Evolutionary conservation across 1,284 basidiomycete species (phyloP).

Genomic region (Ganoderma boninense): DNA sequence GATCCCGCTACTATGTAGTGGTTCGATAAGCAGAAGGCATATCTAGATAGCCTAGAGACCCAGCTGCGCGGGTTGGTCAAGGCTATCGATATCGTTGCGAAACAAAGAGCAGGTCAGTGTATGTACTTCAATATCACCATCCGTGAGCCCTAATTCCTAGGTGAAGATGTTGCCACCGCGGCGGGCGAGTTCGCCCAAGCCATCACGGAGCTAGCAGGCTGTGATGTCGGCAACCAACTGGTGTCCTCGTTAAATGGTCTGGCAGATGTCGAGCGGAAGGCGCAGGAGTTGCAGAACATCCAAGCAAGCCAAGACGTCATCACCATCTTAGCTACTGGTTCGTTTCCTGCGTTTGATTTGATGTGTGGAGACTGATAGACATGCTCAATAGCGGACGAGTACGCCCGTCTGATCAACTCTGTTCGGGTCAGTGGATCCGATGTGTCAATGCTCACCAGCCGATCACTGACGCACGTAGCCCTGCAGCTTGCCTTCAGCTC

Average conservation of each 20-base stretch:
- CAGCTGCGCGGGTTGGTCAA: constrained; percentile 89
- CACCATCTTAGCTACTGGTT: constrained; percentile 80
- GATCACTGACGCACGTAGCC: background rate
- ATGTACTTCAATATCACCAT: background rate
- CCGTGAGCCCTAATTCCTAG: background rate
- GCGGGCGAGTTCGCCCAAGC: constrained; percentile 79
- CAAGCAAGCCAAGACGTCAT: constrained; percentile 84
- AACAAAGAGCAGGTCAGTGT: constrained; percentile 74
- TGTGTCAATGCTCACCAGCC: background rate
- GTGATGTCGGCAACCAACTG: constrained; percentile 80
- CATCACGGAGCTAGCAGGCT: constrained; percentile 71
- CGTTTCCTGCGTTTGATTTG: constrained; percentile 20
- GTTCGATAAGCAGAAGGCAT: constrained; percentile 90
- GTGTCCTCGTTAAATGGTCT: constrained; percentile 73
- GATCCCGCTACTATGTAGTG: constrained; percentile 58
- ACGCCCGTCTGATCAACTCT: constrained; percentile 89
- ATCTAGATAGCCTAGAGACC: constrained; percentile 90
- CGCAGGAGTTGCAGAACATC: constrained; percentile 72
- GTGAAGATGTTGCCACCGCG: constrained; percentile 69
- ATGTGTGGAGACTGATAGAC: background rate
- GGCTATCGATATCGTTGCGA: constrained; percentile 84
- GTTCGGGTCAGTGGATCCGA: constrained; percentile 71
- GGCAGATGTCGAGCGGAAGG: constrained; percentile 76
- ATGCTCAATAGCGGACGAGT: constrained; percentile 78
- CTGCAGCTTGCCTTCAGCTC: constrained; percentile 84